These are phyloP conservation scores for Fusarium decemcellulare DNA, from an alignment of 2,329 filamentous ascomycete species.

Conservation along the genomic window DNA sequence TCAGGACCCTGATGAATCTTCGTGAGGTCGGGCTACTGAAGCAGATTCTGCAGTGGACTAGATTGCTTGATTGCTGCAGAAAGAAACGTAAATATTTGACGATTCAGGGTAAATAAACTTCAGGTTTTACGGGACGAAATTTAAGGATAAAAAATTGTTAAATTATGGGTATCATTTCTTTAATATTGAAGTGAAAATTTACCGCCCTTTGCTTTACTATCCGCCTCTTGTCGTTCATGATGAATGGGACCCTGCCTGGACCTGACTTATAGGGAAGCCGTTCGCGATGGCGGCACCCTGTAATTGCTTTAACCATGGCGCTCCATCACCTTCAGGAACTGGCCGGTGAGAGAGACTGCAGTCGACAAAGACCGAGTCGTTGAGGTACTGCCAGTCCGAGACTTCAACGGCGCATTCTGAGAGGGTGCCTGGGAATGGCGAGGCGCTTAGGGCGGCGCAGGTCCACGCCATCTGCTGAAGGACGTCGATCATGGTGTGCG, in stretches of 20 bases:
- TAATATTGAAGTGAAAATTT: conserved; percentile 18
- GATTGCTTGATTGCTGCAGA: too few relatives aligned
- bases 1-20: too few relatives aligned
- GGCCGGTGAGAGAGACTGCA: conserved; percentile 52
- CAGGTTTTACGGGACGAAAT: too few relatives aligned
- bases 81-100: too few relatives aligned
- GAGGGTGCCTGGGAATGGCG: conserved; percentile 50
- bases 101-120: too few relatives aligned
- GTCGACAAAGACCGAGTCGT: conserved; percentile 53
- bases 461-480: conserved; percentile 57
- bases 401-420: conserved; percentile 51
- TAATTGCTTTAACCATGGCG: conserved; percentile 48
- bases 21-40: too few relatives aligned
- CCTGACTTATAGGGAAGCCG: conserved; percentile 51
- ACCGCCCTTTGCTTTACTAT: background rate
- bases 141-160: background rate
- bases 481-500: conserved; percentile 52
- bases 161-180: conserved; percentile 45
- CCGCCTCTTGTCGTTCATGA: background rate
- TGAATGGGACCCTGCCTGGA: conserved; percentile 13
- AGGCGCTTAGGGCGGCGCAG: conserved; percentile 52
- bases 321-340: conserved; percentile 46
- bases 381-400: conserved; percentile 50
- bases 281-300: conserved; percentile 51
- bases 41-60: too few relatives aligned